Evolutionary conservation across 208 protist species (phyloP), one percentile per base, ranked within the genome.

Genomic region (Wallacemonas sp.): DNA sequence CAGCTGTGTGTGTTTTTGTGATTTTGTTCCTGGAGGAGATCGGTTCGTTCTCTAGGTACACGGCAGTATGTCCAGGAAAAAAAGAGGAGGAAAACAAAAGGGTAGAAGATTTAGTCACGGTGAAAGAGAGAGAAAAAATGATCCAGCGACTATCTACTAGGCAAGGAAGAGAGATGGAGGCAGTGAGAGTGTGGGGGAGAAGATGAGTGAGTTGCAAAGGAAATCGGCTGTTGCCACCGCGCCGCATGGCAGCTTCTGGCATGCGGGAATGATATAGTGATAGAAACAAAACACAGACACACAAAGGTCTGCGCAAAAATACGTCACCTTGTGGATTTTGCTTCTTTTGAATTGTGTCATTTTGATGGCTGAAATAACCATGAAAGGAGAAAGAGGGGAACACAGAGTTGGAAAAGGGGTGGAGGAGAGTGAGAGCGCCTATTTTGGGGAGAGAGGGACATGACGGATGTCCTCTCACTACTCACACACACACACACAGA

Each of bases 291-390:
- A 52, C 0, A 43, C 27, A n/a, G n/a, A n/a, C n/a, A 8, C 0
- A 21, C 14, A 47, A 47, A 47, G 21, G 16, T 9, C 14, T 23
- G 16, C 36, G 16, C 36, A 41, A 8, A 16, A 0, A 41, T 8
- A 16, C 36, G 36, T 17, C n/a, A n/a, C n/a, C n/a, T n/a, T n/a
- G n/a, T n/a, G n/a, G n/a, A n/a, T n/a, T n/a, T n/a, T n/a, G n/a
- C n/a, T n/a, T n/a, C n/a, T n/a, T n/a, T n/a, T n/a, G n/a, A n/a
- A n/a, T n/a, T n/a, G n/a, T n/a, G n/a, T n/a, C n/a, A n/a, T n/a
- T n/a, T 49, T 49, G 44, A 49, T 49, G 44, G 17, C 44, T n/a
- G n/a, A n/a, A 41, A 41, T 41, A 41, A 41, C 6, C 6, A 41
- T 41, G 14, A 41, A 41, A 41, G 14, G 14, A 41, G 6, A 41